Base-by-base conservation (phyloP, 1,284 basidiomycete genomes). In the Austropuccinia psidii region DNA sequence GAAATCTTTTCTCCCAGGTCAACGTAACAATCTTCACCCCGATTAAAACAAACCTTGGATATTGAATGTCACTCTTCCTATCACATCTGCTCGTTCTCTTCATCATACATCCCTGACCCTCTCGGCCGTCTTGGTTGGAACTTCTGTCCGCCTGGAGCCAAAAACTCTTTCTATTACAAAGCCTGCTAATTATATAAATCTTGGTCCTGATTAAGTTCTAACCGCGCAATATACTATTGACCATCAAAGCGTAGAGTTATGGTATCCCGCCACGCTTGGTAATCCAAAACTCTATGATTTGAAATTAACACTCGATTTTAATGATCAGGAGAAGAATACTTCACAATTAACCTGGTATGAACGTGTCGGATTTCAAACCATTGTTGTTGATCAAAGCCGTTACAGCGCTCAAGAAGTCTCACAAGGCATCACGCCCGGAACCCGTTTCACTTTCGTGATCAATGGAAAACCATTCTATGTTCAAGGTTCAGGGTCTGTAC, bases 211-310 rank as follows among this genome's bases (percentile, higher is more conserved):
- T 70, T 43, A 76, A 66, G 8, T 43, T 33, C 13, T 78, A 76
- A 54, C 76, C 75, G 75, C 41, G 75, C 13, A 76, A 67, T 45
- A 65, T 61, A 41, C n/a, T 41, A 9, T 77, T 75, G 35, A 58
- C n/a, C 33, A 60, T 17, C 52, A 75, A 19, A 72, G 54, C 4
- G 76, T 78, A 8, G 57, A 72, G 50, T 76, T 78, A 1, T 79
- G 78, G 78, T 79, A 76, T 76, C 78, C 78, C 15, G 49, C 58
- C 0, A 76, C 75, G 0, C 70, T 75, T 15, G 78, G 78, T 41
- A 55, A 75, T 1, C 76, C 76, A 9, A 75, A 27, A 19, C 65
- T 77, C 2, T 79, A 79, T 62, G 54, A 77, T 29, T 29, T 78
- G 8, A 35, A 65, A 4, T 39, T 78, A 6, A 68, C 47, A 1